Percentiles rank a stretch among this genome's conserved stretches.
Evolutionary conservation across 2,329 filamentous ascomycete genomes (phyloP).

Genomic region (Madurella fahalii): DNA sequence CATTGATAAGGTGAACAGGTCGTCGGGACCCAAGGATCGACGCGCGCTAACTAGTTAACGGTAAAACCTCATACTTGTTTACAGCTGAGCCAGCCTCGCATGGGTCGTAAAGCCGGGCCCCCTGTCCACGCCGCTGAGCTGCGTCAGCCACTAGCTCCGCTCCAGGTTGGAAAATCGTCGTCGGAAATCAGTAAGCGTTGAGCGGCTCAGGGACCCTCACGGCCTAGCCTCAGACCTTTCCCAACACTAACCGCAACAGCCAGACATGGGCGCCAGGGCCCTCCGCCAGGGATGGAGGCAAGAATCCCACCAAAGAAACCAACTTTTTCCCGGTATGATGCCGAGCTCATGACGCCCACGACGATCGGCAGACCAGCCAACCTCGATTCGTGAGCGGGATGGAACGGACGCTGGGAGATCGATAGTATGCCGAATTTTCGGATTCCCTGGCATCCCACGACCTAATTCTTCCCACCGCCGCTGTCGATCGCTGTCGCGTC

Average conservation of each 20-base stretch:
- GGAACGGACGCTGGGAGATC: background rate
- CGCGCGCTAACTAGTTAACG: background rate
- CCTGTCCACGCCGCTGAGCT: too few species aligned
- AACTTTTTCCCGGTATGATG: background rate
- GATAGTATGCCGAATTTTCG: background rate
- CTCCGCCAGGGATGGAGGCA: background rate
- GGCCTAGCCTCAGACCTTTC: too few species aligned
- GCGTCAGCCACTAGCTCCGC: too few species aligned
- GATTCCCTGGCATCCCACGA: background rate
- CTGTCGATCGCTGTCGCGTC: conserved; percentile 4
- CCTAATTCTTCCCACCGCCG: background rate
- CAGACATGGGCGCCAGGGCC: too few species aligned
- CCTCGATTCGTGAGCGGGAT: background rate
- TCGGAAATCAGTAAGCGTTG: too few species aligned
- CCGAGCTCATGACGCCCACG: background rate
- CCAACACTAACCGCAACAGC: too few species aligned
- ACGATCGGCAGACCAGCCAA: too few species aligned
- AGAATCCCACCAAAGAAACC: background rate
- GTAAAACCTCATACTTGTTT: background rate
- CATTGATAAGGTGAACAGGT: background rate
- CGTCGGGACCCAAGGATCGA: background rate
- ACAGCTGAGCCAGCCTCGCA: too few species aligned
- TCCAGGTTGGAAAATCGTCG: too few species aligned
- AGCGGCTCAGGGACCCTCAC: too few species aligned
- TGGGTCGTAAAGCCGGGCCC: too few species aligned